Conservation (phyloP, 768 basidiomycete species). For the Cystoderma amianthinum region DNA sequence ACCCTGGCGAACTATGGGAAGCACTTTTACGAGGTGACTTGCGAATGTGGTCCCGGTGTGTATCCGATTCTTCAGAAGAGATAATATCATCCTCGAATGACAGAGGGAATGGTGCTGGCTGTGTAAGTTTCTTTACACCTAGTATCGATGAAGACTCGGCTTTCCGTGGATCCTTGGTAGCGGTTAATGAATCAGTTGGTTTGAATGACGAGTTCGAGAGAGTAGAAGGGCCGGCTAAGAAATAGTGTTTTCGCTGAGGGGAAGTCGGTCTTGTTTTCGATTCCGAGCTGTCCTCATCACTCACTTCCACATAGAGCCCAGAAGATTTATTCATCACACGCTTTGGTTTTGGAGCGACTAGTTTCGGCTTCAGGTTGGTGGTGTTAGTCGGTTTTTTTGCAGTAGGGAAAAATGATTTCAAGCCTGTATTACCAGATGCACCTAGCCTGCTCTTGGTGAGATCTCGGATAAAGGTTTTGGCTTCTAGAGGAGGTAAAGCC, state of each 20-base stretch:
- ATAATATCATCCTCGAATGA: neutral
- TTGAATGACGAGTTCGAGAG: neutral
- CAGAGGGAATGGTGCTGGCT: conserved; percentile 1
- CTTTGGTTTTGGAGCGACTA: neutral
- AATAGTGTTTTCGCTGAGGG: neutral
- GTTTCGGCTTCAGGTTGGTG: neutral
- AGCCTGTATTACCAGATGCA: neutral
- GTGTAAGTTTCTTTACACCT: neutral
- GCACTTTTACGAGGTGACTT: conserved; percentile 14
- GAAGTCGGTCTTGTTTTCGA: neutral
- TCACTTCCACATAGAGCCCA: conserved; percentile 1
- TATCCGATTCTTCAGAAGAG: neutral
- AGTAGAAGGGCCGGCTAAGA: neutral
- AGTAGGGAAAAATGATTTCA: conserved; percentile 11
- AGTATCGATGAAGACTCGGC: too few species aligned
- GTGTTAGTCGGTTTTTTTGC: conserved; percentile 1
- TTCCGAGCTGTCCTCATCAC: neutral
- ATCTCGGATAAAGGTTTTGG: conserved; percentile 8
- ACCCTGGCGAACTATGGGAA: conserved; percentile 4
- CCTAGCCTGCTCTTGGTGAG: conserved; percentile 11
- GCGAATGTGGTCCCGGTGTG: neutral
- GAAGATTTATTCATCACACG: too few species aligned
- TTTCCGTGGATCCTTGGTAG: neutral
- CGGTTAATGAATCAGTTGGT: neutral
- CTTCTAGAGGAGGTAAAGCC: neutral